Evolutionary conservation across 345 rosid genomes (phyloP), one percentile per base, ranked within the genome.

Genomic region (Rhodamnia rubescens): DNA sequence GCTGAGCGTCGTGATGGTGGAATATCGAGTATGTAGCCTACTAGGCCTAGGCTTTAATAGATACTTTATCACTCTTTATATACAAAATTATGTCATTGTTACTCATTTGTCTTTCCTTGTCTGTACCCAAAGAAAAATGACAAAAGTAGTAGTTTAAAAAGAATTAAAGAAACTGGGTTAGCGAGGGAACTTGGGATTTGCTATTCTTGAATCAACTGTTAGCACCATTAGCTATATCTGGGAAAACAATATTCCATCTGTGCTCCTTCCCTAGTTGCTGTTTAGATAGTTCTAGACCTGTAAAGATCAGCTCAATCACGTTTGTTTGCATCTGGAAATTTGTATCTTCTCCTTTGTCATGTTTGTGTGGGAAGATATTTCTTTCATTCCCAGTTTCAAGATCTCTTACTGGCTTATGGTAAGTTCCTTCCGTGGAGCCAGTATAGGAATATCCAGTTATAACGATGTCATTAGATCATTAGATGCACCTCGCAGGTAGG

Each of bases 1-100:
- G 99, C 99, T 42, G 99, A 96, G 90, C 97, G 96, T n/a, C 96
- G 87, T 27, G 85, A 84, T 87, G 93, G 93, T 89, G 99, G 96
- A 83, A 85, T 95, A 87, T 96, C 98, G 85, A 96, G 99, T 95
- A 78, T 50, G 80, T 49, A 59, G 85, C 36, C 44, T 84, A 42
- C 54, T 84, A 44, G n/a, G 29, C 49, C 74, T 32, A n/a, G 21
- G 29, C 53, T 24, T 83, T 15, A 8, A 40, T 18, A 26, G 11
- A 55, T 57, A 52, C 32, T 58, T n/a, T 8, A 50, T 24, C n/a
- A 32, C 52, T 84, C 26, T 27, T 51, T 36, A 53, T 29, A 27
- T 82, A 18, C 57, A 21, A 69, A 32, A 4, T 69, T 18, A 29
- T 64, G 47, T 20, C 78, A 36, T 36, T 69, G 8, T 64, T 69